A percentile compares a stretch with the other conserved stretches of the same genome.
Evolutionary conservation across 2,329 filamentous ascomycete genomes (phyloP).

Genomic region (Emergomyces pasteurianus): DNA sequence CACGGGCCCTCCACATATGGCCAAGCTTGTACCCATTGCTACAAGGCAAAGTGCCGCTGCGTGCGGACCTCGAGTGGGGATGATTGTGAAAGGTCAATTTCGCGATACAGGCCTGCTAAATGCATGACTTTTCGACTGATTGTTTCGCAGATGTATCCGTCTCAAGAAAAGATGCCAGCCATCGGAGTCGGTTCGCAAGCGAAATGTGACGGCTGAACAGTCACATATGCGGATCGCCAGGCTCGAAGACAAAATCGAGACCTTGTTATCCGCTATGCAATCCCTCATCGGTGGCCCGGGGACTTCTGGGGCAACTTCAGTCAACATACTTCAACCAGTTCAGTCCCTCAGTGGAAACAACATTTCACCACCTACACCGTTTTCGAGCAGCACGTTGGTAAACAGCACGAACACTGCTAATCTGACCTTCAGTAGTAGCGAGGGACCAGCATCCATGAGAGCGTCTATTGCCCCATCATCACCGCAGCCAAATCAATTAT

Average conservation of each 20-base stretch:
- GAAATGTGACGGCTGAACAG: conserved; percentile 16
- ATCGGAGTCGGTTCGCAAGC: conserved; percentile 23
- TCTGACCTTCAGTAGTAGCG: not conserved
- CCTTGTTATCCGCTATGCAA: not conserved
- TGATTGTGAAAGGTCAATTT: conserved; percentile 17
- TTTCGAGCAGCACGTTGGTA: not conserved
- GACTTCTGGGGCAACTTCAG: not conserved
- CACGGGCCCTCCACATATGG: conserved; percentile 15
- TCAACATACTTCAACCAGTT: not conserved
- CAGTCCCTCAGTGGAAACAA: not conserved
- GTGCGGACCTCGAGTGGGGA: conserved; percentile 11
- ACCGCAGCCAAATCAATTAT: not conserved
- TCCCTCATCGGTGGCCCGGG: not conserved
- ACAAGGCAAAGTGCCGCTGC: conserved; percentile 22
- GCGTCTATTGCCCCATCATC: not conserved
- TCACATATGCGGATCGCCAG: conserved; percentile 23
- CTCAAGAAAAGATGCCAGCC: conserved; percentile 25
- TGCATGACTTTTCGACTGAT: conserved; percentile 4
- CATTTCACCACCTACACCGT: not conserved
- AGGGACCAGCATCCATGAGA: not conserved
- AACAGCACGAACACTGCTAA: not conserved
- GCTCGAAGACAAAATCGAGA: conserved; percentile 24
- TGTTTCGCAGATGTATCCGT: conserved; percentile 21
- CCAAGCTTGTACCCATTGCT: conserved; percentile 19
- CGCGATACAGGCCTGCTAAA: not conserved